Evolutionary conservation across 805 yeast species (phyloP), one percentile per base, ranked within the genome.

Genomic region (Nakazawaea wickerhamii): DNA sequence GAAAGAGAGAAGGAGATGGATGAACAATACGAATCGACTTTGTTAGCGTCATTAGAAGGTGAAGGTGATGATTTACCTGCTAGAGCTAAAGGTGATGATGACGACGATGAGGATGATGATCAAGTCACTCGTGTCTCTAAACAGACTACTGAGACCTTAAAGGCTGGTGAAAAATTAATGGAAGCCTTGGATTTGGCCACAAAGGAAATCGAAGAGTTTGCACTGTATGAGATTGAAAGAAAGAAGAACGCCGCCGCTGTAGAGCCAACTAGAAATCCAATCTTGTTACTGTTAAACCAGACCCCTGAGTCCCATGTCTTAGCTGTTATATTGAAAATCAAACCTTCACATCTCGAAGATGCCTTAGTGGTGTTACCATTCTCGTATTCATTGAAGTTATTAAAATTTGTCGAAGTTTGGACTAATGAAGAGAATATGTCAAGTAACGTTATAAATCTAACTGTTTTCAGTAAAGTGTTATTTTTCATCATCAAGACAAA

Each of bases 1-100:
- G 99, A 93, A 65, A 74, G 93, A 45, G 99, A 93, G 59, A 86
- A 84, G 61, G 99, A 93, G 61, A 71, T 89, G 76, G 99, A 93
- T 59, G 96, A 90, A 60, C 66, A 81, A 44, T 88, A 90, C 57
- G 98, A 93, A 58, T 73, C 77, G n/a, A 84, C 83, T 6, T 67
- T 93, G 35, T 68, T 89, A 39, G 78, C 75, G 13, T 79, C 90
- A 4, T 63, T 88, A 34, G 95, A 87, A 54, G 77, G 72, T 30
- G 79, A 67, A 13, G 72, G 66, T 11, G 69, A 64, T 33, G 75
- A 67, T 27, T 65, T 64, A 20, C 58, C 63, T 28, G 50, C 54
- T 11, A 65, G 55, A 19, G 72, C 63, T 36, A 64, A 53, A 3
- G 69, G 57, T 10, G 68, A 54, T 2, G 59, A 46, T 3, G 65